Evolutionary conservation across 176 grass and related monocot species (phyloP), one percentile per base, ranked within the genome.

Genomic region (Secale cereale): DNA sequence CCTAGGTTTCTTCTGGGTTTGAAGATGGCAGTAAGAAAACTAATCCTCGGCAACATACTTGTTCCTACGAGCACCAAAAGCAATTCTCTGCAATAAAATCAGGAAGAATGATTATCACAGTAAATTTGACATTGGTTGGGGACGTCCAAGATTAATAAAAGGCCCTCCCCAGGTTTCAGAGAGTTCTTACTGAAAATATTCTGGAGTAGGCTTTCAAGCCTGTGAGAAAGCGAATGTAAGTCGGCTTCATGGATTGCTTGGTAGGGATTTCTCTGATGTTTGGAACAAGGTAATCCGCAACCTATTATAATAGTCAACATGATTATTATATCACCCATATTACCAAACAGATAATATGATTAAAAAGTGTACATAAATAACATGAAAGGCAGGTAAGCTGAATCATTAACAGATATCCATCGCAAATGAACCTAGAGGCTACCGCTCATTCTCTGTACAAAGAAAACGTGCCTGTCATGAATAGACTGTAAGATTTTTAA

Each of bases 171-270:
- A 33, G 50, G 27, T 29, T 81, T 37, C 31, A 65, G 61, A 19
- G 6, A 64, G 20, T 81, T 85, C 82, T 79, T 88, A 98, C 93
- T 79, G 93, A 94, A 95, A 98, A 95, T 60, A 98, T 98, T 88
- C 91, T 91, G 72, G 97, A 94, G 86, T 98, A 98, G 19, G 97
- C 97, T 85, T 95, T 95, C 88, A 95, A 88, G 88, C 97, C 97
- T 35, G 97, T 98, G 84, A 98, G 97, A 79, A 95, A 98, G 69
- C 91, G 91, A 82, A 95, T 91, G 69, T 98, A 98, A n/a, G 91
- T 92, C 22, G 97, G 93, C 65, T 89, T 98, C 97, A 95, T 95
- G 76, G 91, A 94, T 85, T 86, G 93, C 52, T 87, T 94, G 69
- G 63, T 84, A 45, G 91, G 83, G 48, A 98, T 70, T 80, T 75